Evolutionary conservation across 2,329 filamentous ascomycete species (phyloP).

Genomic region (Xylaria sp.): DNA sequence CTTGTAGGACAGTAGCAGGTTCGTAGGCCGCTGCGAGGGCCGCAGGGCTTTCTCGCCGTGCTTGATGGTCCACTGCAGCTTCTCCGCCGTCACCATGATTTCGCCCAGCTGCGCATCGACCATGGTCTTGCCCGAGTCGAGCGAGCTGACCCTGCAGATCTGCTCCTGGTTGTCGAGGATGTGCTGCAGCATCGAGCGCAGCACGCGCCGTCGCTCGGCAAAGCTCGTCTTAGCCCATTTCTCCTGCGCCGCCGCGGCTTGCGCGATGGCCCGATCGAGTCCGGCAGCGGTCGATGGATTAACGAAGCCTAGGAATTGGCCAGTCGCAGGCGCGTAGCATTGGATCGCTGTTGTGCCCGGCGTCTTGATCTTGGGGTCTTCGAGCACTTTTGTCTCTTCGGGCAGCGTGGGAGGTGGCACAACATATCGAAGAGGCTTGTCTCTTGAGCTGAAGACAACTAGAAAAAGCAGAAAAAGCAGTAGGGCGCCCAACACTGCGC

Average conservation of each 20-base stretch:
- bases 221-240: constrained; percentile 85
- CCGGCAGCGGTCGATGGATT: constrained; percentile 80
- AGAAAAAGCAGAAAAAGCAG: constrained; percentile 43
- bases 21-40: constrained; percentile 81
- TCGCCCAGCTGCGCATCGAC: constrained; percentile 94
- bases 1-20: constrained; percentile 96
- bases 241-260: constrained; percentile 78
- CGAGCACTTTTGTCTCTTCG: constrained; percentile 66
- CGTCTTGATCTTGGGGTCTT: constrained; percentile 71
- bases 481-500: constrained; percentile 40
- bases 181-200: constrained; percentile 83
- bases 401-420: constrained; percentile 72
- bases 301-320: constrained; percentile 80
- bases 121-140: constrained; percentile 96
- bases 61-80: constrained; percentile 91
- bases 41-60: constrained; percentile 86
- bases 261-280: constrained; percentile 81
- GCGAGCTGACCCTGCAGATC: constrained; percentile 85
- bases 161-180: constrained; percentile 89
- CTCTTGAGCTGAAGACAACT: constrained; percentile 43
- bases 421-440: constrained; percentile 65
- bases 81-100: constrained; percentile 92
- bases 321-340: constrained; percentile 91
- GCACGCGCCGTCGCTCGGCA: constrained; percentile 78
- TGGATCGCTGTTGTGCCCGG: constrained; percentile 75